phyloP scores from a whole-genome alignment of 2,329 filamentous ascomycete genomes.

The Coniochaeta sp. region DNA sequence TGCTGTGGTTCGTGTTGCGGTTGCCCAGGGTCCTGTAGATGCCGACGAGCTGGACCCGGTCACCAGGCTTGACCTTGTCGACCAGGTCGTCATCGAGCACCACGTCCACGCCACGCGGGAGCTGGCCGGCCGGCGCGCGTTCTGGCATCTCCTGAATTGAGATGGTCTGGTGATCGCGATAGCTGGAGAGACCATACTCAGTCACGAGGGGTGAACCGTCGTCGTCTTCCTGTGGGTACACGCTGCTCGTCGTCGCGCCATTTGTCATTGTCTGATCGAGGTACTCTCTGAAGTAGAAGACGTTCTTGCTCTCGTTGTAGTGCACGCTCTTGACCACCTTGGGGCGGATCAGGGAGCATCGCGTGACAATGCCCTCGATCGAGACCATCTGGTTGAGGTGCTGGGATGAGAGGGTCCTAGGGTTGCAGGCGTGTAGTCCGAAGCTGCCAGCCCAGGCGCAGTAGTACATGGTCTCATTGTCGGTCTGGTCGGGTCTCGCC shows the following conservation, averaged over 20 bases:
- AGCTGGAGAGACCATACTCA: slow-evolving; percentile 93
- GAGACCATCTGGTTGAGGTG: slow-evolving; percentile 97
- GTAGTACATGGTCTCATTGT: slow-evolving; percentile 81
- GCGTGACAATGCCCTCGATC: slow-evolving; percentile 93
- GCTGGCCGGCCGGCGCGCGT: slow-evolving; percentile 85
- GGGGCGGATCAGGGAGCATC: slow-evolving; percentile 88
- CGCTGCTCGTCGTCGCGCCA: slow-evolving; percentile 78
- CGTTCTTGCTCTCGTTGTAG: slow-evolving; percentile 80
- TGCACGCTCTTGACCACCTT: slow-evolving; percentile 99
- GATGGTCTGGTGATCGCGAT: slow-evolving; percentile 93
- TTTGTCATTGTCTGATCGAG: slow-evolving; percentile 96
- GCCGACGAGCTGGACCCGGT: slow-evolving; percentile 93
- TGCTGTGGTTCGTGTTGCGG: slow-evolving; percentile 82
- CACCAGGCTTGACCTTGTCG: slow-evolving; percentile 88
- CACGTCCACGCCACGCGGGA: slow-evolving; percentile 91
- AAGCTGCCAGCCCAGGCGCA: slow-evolving; percentile 97
- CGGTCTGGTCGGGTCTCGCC: slow-evolving; percentile 66
- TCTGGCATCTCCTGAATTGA: slow-evolving; percentile 99
- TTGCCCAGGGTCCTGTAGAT: slow-evolving; percentile 93
- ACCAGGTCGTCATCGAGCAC: slow-evolving; percentile 96
- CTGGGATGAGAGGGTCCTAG: slow-evolving; percentile 78
- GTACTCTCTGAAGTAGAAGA: slow-evolving; percentile 86
- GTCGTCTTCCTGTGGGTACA: slow-evolving; percentile 91
- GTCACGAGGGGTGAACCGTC: slow-evolving; percentile 88
- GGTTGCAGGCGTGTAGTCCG: slow-evolving; percentile 90